Evolutionary conservation across 306 rosid species (phyloP), one percentile per base, ranked within the genome.

Genomic region (Lathyrus oleraceus): DNA sequence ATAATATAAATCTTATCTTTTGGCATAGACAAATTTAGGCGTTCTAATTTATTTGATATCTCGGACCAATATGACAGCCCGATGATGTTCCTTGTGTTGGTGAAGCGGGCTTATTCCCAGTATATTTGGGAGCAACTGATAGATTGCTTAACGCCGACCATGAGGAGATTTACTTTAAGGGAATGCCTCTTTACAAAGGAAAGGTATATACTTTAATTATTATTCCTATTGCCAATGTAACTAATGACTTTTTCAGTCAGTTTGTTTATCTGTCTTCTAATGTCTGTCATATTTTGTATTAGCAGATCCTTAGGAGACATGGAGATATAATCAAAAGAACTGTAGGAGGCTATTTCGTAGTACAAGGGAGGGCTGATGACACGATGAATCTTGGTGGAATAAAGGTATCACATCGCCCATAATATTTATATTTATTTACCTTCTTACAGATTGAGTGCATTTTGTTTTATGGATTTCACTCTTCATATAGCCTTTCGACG

Each of bases 331-430:
- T 92, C 73, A 88, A 65, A 70, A 82, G 92, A 82, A 85, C 83
- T 12, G 85, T 74, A 28, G 89, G 95, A 65, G 95, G 98, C 52
- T 76, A 80, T 76, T 65, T 78, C 6, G 15, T 73, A n/a, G 92
- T 92, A 45, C 95, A 92, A 67, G 98, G 98, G 32, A 83, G 98
- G 79, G 92, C 92, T 11, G 98, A 92, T 74, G 98, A 89, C 78
- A 92, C 98, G 17, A 92, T 92, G 98, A 92, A 87, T 77, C 92
- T 89, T 56, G 96, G 98, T 38, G 98, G 98, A 69, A 92, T 92
- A 66, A 92, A 89, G 98, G 98, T 92, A 79, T 9, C 40, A 13
- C 60, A 42, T 69, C 59, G n/a, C 17, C n/a, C 61, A 5, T 11
- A 15, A 23, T 58, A 30, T 40, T 62, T 67, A 1, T 38, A 8